Conservation (phyloP, 192 early-diverging fungal species). For the Backusella australiensis region DNA sequence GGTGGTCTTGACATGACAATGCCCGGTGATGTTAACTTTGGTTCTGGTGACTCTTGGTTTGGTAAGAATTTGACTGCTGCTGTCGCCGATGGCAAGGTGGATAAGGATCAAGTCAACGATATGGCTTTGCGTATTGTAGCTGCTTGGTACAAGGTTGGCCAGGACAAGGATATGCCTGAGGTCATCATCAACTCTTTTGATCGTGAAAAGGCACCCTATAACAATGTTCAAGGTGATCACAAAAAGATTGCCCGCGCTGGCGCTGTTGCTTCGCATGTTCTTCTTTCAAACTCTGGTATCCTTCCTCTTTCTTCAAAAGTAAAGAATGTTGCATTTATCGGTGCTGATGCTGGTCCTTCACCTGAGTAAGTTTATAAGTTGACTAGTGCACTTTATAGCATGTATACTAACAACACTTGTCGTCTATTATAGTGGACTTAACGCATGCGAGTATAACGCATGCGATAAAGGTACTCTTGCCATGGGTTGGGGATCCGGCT, state of each 20-base stretch:
- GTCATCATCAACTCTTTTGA: background rate
- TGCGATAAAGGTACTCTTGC: conserved; percentile 15
- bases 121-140: conserved; percentile 19
- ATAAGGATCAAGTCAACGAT: background rate
- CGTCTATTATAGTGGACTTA: conserved; percentile 10
- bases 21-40: conserved; percentile 38
- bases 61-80: conserved; percentile 17
- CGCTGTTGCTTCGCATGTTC: conserved; percentile 17
- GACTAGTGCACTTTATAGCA: background rate
- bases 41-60: background rate
- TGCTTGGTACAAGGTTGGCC: conserved; percentile 12
- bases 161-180: conserved; percentile 3
- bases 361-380: conserved; percentile 8
- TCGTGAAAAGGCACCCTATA: background rate
- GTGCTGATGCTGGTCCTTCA: conserved; percentile 20
- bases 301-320: conserved; percentile 13
- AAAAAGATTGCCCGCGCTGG: conserved; percentile 4
- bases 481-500: conserved; percentile 27
- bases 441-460: conserved; percentile 11
- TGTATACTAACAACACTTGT: background rate
- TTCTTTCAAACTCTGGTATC: conserved; percentile 15
- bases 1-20: conserved; percentile 60
- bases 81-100: conserved; percentile 3
- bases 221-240: conserved; percentile 17
- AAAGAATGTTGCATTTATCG: conserved; percentile 28